Evolutionary conservation across 306 rosid genomes (phyloP).

Genomic region (Corylus americana): DNA sequence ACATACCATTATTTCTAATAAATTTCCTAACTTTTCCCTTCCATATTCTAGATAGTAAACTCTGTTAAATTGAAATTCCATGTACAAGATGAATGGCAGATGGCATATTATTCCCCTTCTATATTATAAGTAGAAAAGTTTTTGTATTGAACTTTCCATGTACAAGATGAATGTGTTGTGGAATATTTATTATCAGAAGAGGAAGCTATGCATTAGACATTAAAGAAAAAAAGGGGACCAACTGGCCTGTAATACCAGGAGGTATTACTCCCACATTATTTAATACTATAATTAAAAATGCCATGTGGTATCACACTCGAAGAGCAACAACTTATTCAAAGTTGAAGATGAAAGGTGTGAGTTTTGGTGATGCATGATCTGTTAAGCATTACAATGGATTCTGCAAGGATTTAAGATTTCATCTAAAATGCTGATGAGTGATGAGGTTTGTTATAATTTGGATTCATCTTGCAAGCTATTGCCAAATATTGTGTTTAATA

Average conservation of each 20-base stretch:
- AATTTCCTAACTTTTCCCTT: background rate
- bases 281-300: background rate
- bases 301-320: background rate
- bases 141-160: background rate
- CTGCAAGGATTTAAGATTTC: slow-evolving; percentile 1
- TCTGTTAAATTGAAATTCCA: background rate
- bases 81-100: background rate
- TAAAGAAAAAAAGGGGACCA: background rate
- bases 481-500: background rate
- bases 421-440: slow-evolving; percentile 1
- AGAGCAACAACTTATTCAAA: background rate
- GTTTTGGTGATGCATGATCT: background rate
- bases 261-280: background rate
- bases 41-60: background rate
- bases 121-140: background rate
- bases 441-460: background rate
- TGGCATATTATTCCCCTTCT: background rate
- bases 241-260: background rate
- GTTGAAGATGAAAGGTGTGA: background rate
- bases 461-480: background rate
- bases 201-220: background rate
- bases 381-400: background rate
- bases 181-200: background rate
- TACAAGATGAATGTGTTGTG: background rate
- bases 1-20: background rate